These are phyloP conservation scores for Polyporus tsugae DNA, from an alignment of 1,284 basidiomycete species.

Conservation along the genomic window DNA sequence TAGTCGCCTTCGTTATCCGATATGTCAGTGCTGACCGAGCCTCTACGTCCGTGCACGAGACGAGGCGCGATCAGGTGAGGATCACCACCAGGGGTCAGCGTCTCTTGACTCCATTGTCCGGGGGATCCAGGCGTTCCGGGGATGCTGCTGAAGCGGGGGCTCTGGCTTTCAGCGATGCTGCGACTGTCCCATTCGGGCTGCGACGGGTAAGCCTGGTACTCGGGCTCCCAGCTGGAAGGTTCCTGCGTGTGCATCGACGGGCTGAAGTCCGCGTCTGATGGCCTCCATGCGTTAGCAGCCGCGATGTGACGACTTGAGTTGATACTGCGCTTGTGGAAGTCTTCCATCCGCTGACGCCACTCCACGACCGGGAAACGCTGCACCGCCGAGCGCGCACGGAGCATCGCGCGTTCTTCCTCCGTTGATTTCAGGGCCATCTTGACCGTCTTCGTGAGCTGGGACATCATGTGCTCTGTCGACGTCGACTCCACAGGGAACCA, in stretches of 20 bases:
- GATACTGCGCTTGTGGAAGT: constrained; percentile 91
- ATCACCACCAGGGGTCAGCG: constrained; percentile 53
- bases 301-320: constrained; percentile 72
- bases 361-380: constrained; percentile 97
- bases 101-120: constrained; percentile 66
- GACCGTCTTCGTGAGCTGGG: constrained; percentile 93
- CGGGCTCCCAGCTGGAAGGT: constrained; percentile 64
- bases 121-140: constrained; percentile 64
- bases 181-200: constrained; percentile 64
- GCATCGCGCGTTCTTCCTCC: constrained; percentile 88
- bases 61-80: constrained; percentile 45
- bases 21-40: constrained; percentile 56
- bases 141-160: constrained; percentile 39
- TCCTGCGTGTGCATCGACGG: constrained; percentile 53
- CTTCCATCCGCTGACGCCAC: constrained; percentile 94
- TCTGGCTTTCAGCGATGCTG: constrained; percentile 48
- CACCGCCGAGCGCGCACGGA: constrained; percentile 90
- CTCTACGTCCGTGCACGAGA: constrained; percentile 48
- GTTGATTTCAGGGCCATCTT: constrained; percentile 92
- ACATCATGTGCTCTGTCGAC: constrained; percentile 91
- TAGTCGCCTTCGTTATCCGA: constrained; percentile 70
- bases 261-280: constrained; percentile 66
- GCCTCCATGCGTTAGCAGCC: constrained; percentile 79
- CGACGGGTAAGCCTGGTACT: constrained; percentile 54
- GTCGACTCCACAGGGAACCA: constrained; percentile 96